A percentile compares a stretch with the other conserved stretches of the same genome.
Evolutionary conservation across 495 filamentous ascomycete genomes (phyloP).

Genomic region (Parathielavia appendiculata): DNA sequence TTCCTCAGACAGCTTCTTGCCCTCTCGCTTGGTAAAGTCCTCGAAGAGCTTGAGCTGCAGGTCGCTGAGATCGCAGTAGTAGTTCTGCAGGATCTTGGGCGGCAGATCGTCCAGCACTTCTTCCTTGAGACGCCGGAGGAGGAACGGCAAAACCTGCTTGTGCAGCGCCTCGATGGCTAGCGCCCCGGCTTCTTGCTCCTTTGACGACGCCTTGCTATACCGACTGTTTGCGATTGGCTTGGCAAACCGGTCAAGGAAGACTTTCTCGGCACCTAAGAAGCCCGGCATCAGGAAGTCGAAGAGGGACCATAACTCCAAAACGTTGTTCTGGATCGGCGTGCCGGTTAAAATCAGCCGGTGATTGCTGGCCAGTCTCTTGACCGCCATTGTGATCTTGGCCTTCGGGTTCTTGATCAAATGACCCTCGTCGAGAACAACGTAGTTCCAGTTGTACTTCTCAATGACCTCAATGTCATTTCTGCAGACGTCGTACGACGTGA

Average conservation of each 20-base stretch:
- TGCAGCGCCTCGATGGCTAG: slow-evolving; percentile 94
- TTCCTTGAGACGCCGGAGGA: slow-evolving; percentile 94
- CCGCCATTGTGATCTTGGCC: slow-evolving; percentile 84
- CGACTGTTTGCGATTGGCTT: slow-evolving; percentile 95
- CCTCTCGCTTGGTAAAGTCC: slow-evolving; percentile 89
- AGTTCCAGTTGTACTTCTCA: slow-evolving; percentile 87
- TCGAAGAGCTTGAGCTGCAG: slow-evolving; percentile 93
- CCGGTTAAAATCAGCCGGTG: slow-evolving; percentile 94
- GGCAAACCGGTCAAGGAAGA: slow-evolving; percentile 94
- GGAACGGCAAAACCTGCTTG: slow-evolving; percentile 95
- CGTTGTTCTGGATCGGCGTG: slow-evolving; percentile 96
- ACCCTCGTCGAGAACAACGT: slow-evolving; percentile 93
- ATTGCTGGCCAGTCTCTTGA: slow-evolving; percentile 82
- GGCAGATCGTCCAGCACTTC: slow-evolving; percentile 95
- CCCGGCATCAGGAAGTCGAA: slow-evolving; percentile 99
- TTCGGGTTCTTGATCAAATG: slow-evolving; percentile 98
- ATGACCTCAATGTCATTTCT: slow-evolving; percentile 86
- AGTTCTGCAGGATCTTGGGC: slow-evolving; percentile 98
- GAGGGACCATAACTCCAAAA: slow-evolving; percentile 92
- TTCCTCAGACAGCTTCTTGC: slow-evolving; percentile 72
- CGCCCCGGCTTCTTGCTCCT: slow-evolving; percentile 95
- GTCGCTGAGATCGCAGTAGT: slow-evolving; percentile 97
- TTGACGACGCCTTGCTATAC: slow-evolving; percentile 93
- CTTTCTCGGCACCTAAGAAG: slow-evolving; percentile 96
- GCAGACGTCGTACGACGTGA: slow-evolving; percentile 97